Conservation (phyloP, 2,329 filamentous ascomycete genomes). For the Ophiostoma ulmi region DNA sequence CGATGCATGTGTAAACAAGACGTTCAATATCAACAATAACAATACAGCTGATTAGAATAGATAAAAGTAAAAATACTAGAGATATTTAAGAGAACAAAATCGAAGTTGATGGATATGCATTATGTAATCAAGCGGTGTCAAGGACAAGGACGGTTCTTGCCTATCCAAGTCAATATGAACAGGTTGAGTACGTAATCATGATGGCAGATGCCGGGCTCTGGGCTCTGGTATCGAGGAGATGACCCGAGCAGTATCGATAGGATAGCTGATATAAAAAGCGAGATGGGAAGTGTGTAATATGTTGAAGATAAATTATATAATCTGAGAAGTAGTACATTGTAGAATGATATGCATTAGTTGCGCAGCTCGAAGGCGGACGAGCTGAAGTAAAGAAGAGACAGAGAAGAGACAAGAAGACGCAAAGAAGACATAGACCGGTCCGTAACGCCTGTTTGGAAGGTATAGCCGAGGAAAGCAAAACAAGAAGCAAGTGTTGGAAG, state of each 20-base stretch:
- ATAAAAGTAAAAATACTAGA: too few species aligned
- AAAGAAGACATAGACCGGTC: slow-evolving; percentile 11
- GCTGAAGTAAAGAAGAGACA: neutral
- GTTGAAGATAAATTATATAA: neutral
- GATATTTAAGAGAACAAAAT: neutral
- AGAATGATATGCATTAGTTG: neutral
- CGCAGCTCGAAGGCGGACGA: neutral
- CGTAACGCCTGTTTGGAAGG: slow-evolving; percentile 8
- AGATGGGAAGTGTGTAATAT: neutral
- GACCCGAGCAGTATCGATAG: too few species aligned
- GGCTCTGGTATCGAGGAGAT: neutral
- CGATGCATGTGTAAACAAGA: neutral
- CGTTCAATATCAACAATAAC: neutral
- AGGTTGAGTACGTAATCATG: slow-evolving; percentile 1
- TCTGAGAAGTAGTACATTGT: neutral
- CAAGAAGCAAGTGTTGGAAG: neutral
- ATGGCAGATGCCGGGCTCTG: neutral
- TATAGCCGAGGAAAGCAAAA: neutral
- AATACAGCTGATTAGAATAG: too few species aligned
- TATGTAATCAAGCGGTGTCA: neutral
- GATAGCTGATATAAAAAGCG: neutral
- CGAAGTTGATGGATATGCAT: neutral
- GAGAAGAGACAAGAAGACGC: neutral
- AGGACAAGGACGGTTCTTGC: neutral
- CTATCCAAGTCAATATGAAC: neutral